phyloP scores from a whole-genome alignment of 345 rosid genomes.

The Pugionium cornutum region DNA sequence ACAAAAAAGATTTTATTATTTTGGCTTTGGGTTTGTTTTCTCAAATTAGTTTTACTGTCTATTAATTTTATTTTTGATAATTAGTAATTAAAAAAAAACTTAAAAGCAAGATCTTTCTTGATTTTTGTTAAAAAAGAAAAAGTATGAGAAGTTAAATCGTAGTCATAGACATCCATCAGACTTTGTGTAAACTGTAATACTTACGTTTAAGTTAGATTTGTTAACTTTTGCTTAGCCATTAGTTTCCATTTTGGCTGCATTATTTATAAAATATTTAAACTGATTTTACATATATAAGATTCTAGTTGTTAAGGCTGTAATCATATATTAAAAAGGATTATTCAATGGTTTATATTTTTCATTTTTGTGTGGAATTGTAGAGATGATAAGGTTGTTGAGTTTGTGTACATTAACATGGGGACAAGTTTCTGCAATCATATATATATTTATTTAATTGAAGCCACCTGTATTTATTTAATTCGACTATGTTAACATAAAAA shows the following conservation, averaged over 20 bases:
- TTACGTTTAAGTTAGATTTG: slow-evolving; percentile 28
- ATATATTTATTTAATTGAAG: slow-evolving; percentile 8
- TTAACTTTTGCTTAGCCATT: slow-evolving; percentile 39
- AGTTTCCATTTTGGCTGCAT: slow-evolving; percentile 19
- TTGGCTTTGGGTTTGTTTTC: neutral
- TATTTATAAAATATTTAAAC: neutral
- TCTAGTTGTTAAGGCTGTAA: slow-evolving; percentile 26
- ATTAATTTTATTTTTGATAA: too few species aligned
- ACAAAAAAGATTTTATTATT: neutral
- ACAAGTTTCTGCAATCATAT: slow-evolving; percentile 25
- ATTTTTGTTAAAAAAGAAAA: slow-evolving; percentile 16
- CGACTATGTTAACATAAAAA: slow-evolving; percentile 1
- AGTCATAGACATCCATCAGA: slow-evolving; percentile 34
- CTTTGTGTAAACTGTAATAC: slow-evolving; percentile 34
- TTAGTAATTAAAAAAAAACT: neutral
- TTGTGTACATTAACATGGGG: slow-evolving; percentile 34
- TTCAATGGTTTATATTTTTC: slow-evolving; percentile 30
- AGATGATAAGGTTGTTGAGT: slow-evolving; percentile 36
- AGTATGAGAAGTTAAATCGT: slow-evolving; percentile 36
- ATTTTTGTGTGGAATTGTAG: slow-evolving; percentile 10
- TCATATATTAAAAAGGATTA: slow-evolving; percentile 10
- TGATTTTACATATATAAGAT: neutral
- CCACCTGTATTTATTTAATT: slow-evolving; percentile 24
- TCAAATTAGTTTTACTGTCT: too few species aligned
- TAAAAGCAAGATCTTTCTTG: slow-evolving; percentile 31